Percentiles rank a stretch among this genome's conserved stretches.
Conservation (phyloP, 805 yeast species). For the Saccharomycopsis sp. region DNA sequence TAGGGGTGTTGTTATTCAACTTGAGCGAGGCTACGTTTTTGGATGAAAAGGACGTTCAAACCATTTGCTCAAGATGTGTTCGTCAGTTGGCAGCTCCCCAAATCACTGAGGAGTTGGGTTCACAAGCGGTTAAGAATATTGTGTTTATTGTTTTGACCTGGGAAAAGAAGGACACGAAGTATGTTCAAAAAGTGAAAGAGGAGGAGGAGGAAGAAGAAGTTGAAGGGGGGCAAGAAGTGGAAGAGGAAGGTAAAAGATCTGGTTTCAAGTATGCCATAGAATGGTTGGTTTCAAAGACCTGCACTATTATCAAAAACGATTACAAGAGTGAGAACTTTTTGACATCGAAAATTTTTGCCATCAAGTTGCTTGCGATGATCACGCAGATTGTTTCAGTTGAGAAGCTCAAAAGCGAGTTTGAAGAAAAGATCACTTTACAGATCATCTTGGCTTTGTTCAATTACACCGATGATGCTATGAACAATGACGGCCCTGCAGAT, state of each 20-base stretch:
- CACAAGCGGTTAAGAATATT: constrained; percentile 58
- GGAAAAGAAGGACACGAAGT: constrained; percentile 38
- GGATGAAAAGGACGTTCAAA: constrained; percentile 46
- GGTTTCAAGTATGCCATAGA: constrained; percentile 34
- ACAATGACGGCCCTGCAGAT: constrained; percentile 31
- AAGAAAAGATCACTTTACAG: constrained; percentile 26
- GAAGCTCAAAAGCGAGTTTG: constrained; percentile 38
- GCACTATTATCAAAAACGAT: constrained; percentile 60
- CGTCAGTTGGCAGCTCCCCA: constrained; percentile 80
- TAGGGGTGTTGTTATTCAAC: constrained; percentile 43
- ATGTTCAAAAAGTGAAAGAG: constrained; percentile 26
- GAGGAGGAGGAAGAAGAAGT: constrained; percentile 25
- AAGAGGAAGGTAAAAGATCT: constrained; percentile 13
- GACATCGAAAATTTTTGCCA: constrained; percentile 55
- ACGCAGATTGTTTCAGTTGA: constrained; percentile 40
- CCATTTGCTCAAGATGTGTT: constrained; percentile 54
- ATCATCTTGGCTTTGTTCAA: constrained; percentile 47
- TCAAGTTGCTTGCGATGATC: constrained; percentile 62
- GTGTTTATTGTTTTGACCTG: constrained; percentile 53
- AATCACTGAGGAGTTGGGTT: constrained; percentile 52
- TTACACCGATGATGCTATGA: constrained; percentile 34
- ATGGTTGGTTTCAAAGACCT: constrained; percentile 55
- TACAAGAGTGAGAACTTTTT: constrained; percentile 43
- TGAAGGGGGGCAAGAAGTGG: constrained; percentile 23
- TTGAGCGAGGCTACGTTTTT: constrained; percentile 29